These are phyloP conservation scores for Talaromyces verruculosus DNA, from an alignment of 2,329 filamentous ascomycete genomes.

Conservation along the genomic window DNA sequence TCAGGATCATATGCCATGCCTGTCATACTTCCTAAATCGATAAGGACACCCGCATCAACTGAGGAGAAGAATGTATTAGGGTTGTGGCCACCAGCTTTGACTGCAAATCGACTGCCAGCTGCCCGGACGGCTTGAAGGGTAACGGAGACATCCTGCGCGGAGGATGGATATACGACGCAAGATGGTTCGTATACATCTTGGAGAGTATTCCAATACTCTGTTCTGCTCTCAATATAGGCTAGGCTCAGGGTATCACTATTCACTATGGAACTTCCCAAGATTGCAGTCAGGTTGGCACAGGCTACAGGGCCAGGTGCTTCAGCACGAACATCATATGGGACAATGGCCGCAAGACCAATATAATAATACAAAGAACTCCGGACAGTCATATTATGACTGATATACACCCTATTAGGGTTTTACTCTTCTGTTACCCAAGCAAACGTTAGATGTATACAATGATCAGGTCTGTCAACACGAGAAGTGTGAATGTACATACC, in stretches of 20 bases:
- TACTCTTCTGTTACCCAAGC: not conserved
- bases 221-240: not conserved
- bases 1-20: not conserved
- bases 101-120: conserved; percentile 21
- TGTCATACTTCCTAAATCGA: not conserved
- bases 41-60: not conserved
- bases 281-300: not conserved
- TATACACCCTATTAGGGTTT: not conserved
- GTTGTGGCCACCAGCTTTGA: not conserved
- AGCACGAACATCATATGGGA: not conserved
- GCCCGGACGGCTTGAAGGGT: conserved; percentile 28
- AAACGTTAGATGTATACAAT: not conserved
- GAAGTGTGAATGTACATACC: not conserved
- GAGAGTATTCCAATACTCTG: conserved; percentile 23
- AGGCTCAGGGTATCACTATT: not conserved
- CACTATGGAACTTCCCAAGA: not conserved
- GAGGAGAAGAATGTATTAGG: not conserved
- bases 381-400: not conserved
- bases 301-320: not conserved
- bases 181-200: conserved; percentile 29
- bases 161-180: conserved; percentile 30
- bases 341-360: not conserved
- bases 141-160: conserved; percentile 31
- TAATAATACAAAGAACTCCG: not conserved
- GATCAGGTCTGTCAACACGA: not conserved